Percentiles rank a stretch among this genome's conserved stretches.
These are phyloP conservation scores for Neurospora sp. DNA, from an alignment of 495 filamentous ascomycete species.

Conservation along the genomic window DNA sequence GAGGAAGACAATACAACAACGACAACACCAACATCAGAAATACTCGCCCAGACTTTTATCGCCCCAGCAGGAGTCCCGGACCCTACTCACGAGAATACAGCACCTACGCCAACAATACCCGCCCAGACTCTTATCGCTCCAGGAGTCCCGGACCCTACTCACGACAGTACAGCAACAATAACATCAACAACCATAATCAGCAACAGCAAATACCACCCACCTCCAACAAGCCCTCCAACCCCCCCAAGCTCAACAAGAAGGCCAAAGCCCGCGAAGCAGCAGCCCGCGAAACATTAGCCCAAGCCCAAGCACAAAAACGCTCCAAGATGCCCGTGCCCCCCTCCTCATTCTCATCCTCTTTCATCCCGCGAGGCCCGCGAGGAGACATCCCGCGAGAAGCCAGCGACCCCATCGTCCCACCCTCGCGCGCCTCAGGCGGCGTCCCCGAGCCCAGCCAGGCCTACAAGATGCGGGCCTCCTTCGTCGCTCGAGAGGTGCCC, in stretches of 20 bases:
- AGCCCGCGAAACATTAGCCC: neutral
- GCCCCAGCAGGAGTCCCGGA: neutral
- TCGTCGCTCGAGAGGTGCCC: slow-evolving; percentile 10
- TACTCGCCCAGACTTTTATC: neutral
- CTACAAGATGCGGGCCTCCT: slow-evolving; percentile 28
- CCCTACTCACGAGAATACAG: neutral
- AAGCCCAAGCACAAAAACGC: neutral
- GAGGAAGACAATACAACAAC: neutral
- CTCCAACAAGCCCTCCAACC: neutral
- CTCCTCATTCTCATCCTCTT: neutral
- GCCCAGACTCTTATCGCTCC: neutral
- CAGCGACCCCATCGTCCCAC: slow-evolving; percentile 18
- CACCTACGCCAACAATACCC: neutral
- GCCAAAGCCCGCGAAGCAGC: neutral
- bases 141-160: neutral
- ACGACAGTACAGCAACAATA: neutral
- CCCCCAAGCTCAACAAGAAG: neutral
- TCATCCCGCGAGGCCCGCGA: neutral
- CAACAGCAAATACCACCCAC: neutral
- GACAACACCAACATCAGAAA: neutral
- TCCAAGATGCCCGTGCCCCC: neutral
- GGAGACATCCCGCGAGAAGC: neutral
- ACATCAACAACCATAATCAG: neutral
- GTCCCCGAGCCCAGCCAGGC: slow-evolving; percentile 31
- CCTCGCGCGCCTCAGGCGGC: slow-evolving; percentile 37